These are phyloP conservation scores for Helichrysum umbraculigerum DNA, from an alignment of 129 eudicot species.

Conservation along the genomic window DNA sequence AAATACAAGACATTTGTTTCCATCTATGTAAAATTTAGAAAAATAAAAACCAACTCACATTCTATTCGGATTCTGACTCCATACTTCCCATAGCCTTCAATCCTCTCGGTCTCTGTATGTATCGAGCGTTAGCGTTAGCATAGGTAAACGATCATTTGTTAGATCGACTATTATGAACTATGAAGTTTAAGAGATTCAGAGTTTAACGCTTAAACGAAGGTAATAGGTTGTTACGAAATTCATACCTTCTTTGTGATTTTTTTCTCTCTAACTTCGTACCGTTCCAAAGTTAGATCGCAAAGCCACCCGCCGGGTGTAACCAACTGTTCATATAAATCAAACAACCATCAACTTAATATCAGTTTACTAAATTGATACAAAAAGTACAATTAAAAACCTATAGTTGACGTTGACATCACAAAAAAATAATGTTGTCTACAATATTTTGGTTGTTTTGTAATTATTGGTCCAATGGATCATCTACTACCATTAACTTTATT, in stretches of 20 bases:
- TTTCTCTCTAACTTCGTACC: slow-evolving; percentile 92
- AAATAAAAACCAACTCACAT: background rate
- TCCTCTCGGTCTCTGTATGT: slow-evolving; percentile 85
- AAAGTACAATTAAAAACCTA: background rate
- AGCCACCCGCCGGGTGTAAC: slow-evolving; percentile 88
- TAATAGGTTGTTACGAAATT: no score
- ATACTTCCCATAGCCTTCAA: slow-evolving; percentile 86
- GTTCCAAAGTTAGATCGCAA: slow-evolving; percentile 70
- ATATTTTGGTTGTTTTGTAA: background rate
- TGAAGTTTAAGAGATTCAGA: no score
- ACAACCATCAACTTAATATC: background rate
- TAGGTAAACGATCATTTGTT: background rate
- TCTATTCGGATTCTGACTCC: slow-evolving; percentile 78
- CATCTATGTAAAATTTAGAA: background rate
- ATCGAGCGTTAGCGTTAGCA: background rate
- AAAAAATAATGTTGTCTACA: background rate
- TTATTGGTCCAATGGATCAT: background rate
- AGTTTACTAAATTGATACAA: background rate
- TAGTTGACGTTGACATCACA: background rate
- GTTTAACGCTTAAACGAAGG: no score
- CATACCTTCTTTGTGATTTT: slow-evolving; percentile 79
- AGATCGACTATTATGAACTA: background rate
- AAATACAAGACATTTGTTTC: slow-evolving; percentile 17
- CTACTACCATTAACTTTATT: background rate
- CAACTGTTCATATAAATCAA: slow-evolving; percentile 39